Evolutionary conservation across 768 basidiomycete genomes (phyloP).

Genomic region (Exidia glandulosa): DNA sequence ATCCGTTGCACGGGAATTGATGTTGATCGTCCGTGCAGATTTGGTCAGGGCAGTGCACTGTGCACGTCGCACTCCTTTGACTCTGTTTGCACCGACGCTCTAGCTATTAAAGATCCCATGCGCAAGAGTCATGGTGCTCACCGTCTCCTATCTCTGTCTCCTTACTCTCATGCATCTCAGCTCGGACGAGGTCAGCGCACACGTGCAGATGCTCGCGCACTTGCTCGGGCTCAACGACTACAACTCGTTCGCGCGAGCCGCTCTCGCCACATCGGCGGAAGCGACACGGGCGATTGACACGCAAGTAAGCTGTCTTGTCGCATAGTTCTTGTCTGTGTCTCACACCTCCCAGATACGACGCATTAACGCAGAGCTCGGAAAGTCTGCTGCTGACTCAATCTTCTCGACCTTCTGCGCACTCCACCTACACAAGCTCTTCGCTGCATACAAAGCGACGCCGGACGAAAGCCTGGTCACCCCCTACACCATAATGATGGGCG

Average conservation of each 20-base stretch:
- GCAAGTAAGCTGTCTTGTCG: not conserved
- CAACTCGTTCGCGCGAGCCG: not conserved
- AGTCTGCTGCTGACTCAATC: not conserved
- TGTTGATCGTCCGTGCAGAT: not conserved
- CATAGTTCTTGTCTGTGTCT: not conserved
- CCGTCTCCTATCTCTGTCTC: not conserved
- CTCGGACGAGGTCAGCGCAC: not conserved
- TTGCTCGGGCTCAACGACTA: not conserved
- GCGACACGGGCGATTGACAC: not conserved
- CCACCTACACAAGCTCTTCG: not conserved
- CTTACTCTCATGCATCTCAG: not conserved
- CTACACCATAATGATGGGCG: not conserved
- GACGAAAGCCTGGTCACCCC: not conserved
- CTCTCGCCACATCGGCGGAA: not conserved
- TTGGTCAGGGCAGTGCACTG: not conserved
- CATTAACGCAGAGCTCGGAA: not conserved
- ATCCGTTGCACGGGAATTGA: not conserved
- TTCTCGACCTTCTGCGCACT: not conserved
- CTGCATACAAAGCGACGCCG: not conserved
- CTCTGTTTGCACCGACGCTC: not conserved
- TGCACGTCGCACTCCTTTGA: too few species aligned
- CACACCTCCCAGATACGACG: not conserved
- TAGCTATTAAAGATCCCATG: not conserved
- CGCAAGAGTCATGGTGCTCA: not conserved
- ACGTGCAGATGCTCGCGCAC: not conserved